These are phyloP conservation scores for Caryocar brasiliense DNA, from an alignment of 441 rosid genomes.

Conservation along the genomic window DNA sequence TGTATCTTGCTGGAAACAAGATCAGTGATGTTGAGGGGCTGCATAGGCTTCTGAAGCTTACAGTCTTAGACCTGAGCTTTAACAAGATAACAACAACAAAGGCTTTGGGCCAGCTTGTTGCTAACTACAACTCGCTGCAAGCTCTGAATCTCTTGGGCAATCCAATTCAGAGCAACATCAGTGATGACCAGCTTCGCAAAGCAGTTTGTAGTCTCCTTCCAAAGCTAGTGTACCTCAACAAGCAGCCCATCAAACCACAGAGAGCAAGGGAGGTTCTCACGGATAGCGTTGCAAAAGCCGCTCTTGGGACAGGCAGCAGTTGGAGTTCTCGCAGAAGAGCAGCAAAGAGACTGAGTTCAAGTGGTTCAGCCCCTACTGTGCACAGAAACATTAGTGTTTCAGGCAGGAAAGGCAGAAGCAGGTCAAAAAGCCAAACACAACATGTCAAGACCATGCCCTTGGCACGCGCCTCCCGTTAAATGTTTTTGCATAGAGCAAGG, in stretches of 20 bases:
- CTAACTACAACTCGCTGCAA: constrained; percentile 73
- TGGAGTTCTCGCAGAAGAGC: constrained; percentile 33
- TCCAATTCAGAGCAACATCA: constrained; percentile 67
- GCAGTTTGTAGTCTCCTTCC: constrained; percentile 68
- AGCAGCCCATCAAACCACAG: constrained; percentile 68
- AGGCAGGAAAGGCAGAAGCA: constrained; percentile 29
- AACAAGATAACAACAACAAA: constrained; percentile 82
- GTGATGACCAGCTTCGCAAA: constrained; percentile 77
- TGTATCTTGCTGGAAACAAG: constrained; percentile 85
- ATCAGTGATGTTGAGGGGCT: constrained; percentile 77
- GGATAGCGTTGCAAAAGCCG: constrained; percentile 72
- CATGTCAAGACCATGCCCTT: constrained; percentile 24
- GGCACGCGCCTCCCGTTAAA: constrained; percentile 23
- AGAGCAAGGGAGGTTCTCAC: constrained; percentile 61
- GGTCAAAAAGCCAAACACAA: constrained; percentile 30
- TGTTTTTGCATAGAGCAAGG: neutral
- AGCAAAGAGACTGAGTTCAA: constrained; percentile 20
- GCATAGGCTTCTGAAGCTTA: constrained; percentile 79
- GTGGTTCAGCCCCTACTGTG: constrained; percentile 19
- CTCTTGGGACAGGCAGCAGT: constrained; percentile 38
- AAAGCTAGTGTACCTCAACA: constrained; percentile 70
- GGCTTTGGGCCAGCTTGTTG: constrained; percentile 82
- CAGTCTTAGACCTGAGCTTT: constrained; percentile 80
- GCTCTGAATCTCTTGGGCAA: constrained; percentile 81
- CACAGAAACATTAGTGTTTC: constrained; percentile 22